These are phyloP conservation scores for Tephrocybe sp. DNA, from an alignment of 768 basidiomycete genomes.

Conservation along the genomic window DNA sequence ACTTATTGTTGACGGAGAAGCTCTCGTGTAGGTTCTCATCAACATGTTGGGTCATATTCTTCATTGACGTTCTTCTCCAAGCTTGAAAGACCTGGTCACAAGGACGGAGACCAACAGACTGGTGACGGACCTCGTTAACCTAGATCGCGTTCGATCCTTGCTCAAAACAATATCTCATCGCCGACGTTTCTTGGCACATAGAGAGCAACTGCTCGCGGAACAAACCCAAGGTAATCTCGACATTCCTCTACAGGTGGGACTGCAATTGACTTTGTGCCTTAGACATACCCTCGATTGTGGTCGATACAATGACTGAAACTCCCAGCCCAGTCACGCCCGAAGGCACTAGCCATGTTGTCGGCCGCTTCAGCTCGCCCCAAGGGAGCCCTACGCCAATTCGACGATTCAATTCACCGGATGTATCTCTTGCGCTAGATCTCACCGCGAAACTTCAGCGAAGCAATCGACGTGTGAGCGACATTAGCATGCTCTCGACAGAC, in stretches of 20 bases:
- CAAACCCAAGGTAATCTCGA: constrained; percentile 38
- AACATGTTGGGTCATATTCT: not conserved
- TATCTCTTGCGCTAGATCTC: constrained; percentile 46
- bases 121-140: constrained; percentile 80
- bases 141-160: constrained; percentile 82
- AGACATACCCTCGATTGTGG: constrained; percentile 75
- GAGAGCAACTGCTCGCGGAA: constrained; percentile 41
- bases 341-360: too few species aligned
- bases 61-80: constrained; percentile 29
- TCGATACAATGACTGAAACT: constrained; percentile 57
- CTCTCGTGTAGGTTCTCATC: constrained; percentile 67
- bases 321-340: constrained; percentile 40
- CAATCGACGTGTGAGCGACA: constrained; percentile 53
- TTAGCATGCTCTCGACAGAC: constrained; percentile 60
- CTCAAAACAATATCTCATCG: constrained; percentile 76
- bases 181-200: constrained; percentile 58
- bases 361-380: constrained; percentile 23
- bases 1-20: constrained; percentile 86
- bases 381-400: constrained; percentile 39
- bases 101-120: constrained; percentile 76
- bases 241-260: not conserved
- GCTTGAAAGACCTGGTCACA: constrained; percentile 78
- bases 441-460: constrained; percentile 54
- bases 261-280: constrained; percentile 6
- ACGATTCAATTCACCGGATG: constrained; percentile 41